These are phyloP conservation scores for Mesembryanthemum crystallinum DNA, from an alignment of 148 eudicot species.

Conservation along the genomic window DNA sequence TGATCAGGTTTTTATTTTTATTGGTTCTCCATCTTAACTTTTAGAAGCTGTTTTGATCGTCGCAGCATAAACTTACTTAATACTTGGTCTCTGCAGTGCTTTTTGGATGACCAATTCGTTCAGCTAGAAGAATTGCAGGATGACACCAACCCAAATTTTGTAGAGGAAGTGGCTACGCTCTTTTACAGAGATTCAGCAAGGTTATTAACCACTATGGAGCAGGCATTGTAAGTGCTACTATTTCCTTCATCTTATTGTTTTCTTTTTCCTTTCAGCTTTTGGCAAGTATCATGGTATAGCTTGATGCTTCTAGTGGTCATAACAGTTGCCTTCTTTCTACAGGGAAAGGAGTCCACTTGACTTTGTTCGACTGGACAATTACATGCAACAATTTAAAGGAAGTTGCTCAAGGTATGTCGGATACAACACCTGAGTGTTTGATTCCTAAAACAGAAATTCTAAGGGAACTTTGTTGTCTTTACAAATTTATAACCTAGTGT, in stretches of 20 bases:
- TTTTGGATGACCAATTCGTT: slow-evolving; percentile 83
- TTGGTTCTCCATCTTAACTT: not conserved
- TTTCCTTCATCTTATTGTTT: not conserved
- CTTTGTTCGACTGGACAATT: slow-evolving; percentile 62
- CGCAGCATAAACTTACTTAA: slow-evolving; percentile 1
- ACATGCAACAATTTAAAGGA: slow-evolving; percentile 91
- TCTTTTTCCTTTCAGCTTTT: not conserved
- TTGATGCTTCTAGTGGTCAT: not conserved
- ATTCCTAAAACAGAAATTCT: not conserved
- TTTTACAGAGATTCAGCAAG: slow-evolving; percentile 85
- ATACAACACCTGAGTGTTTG: not conserved
- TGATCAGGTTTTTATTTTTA: slow-evolving; percentile 62
- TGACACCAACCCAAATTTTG: slow-evolving; percentile 84
- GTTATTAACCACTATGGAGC: slow-evolving; percentile 60
- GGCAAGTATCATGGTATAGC: not conserved
- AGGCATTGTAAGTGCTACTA: slow-evolving; percentile 61
- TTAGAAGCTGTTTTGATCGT: not conserved
- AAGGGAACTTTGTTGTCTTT: not conserved
- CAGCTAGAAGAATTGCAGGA: slow-evolving; percentile 95
- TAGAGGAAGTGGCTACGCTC: slow-evolving; percentile 82
- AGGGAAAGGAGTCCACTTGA: slow-evolving; percentile 79
- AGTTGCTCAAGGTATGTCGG: slow-evolving; percentile 70
- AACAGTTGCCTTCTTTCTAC: slow-evolving; percentile 21
- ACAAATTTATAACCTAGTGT: slow-evolving; percentile 5
- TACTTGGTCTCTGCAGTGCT: slow-evolving; percentile 49